Evolutionary conservation across 371 early-diverging fungal genomes (phyloP).

Genomic region (Catenaria anguillulae): DNA sequence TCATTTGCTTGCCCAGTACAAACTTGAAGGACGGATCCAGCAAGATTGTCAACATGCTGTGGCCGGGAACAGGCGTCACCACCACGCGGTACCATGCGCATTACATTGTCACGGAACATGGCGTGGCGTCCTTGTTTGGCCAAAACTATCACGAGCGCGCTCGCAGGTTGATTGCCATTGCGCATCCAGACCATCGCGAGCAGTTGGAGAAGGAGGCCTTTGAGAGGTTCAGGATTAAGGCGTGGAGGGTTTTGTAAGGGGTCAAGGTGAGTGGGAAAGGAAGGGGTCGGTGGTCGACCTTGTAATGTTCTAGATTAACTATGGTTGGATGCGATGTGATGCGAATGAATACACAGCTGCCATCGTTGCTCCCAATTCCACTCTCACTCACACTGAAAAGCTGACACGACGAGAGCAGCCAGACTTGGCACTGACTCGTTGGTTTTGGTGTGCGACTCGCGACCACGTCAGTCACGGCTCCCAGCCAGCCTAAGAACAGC

Average conservation of each 20-base stretch:
- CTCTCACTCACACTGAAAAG: too few species aligned
- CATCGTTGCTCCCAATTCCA: too few species aligned
- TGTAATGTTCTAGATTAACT: too few species aligned
- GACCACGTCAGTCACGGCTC: too few species aligned
- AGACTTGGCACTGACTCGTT: too few species aligned
- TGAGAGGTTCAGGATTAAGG: conserved; percentile 15
- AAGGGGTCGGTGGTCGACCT: too few species aligned
- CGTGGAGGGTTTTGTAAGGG: background rate
- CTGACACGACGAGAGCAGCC: too few species aligned
- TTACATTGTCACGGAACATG: conserved; percentile 30
- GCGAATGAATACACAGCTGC: too few species aligned
- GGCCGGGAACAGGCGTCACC: conserved; percentile 24
- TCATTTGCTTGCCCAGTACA: conserved; percentile 26
- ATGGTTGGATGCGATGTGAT: too few species aligned
- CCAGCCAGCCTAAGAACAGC: too few species aligned
- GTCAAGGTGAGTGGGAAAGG: too few species aligned
- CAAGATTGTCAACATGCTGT: conserved; percentile 22
- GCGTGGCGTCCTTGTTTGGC: conserved; percentile 26
- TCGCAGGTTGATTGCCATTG: conserved; percentile 24
- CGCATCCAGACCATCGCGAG: conserved; percentile 29
- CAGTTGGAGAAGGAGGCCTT: conserved; percentile 22
- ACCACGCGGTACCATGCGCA: conserved; percentile 26
- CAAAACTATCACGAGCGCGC: conserved; percentile 27
- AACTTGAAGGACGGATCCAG: conserved; percentile 17
- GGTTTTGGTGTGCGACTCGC: too few species aligned